phyloP scores from a whole-genome alignment of 2,329 filamentous ascomycete genomes.

The Colletotrichum sidae region DNA sequence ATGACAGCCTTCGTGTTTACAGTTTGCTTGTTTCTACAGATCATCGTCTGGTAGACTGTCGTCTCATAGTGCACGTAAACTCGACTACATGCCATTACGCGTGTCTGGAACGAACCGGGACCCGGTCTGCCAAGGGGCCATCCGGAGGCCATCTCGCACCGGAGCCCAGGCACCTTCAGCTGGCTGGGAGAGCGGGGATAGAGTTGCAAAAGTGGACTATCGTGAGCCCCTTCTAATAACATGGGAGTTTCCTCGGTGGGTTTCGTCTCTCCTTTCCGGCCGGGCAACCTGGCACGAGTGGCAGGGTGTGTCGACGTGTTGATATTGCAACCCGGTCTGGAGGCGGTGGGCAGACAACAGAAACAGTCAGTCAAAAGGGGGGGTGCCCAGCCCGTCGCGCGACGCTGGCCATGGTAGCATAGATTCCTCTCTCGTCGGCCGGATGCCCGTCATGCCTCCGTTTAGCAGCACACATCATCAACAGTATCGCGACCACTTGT shows the following conservation, averaged over 20 bases:
- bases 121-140: too few relatives aligned
- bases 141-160: too few relatives aligned
- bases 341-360: constrained; percentile 15
- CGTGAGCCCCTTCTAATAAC: constrained; percentile 35
- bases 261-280: constrained; percentile 25
- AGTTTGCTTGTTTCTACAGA: not conserved
- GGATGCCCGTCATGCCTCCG: constrained; percentile 32
- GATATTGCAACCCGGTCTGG: constrained; percentile 23
- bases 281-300: constrained; percentile 13
- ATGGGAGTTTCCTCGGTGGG: constrained; percentile 25
- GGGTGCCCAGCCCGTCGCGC: constrained; percentile 19
- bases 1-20: not conserved
- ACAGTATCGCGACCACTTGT: constrained; percentile 20
- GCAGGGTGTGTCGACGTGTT: constrained; percentile 29
- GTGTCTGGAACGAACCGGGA: too few relatives aligned
- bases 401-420: not conserved
- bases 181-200: constrained; percentile 21
- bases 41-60: constrained; percentile 9
- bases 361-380: constrained; percentile 26
- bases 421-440: not conserved
- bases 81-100: too few relatives aligned
- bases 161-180: not conserved
- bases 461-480: constrained; percentile 12
- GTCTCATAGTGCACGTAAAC: not conserved
- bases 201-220: constrained; percentile 29